A percentile compares a stretch with the other conserved stretches of the same genome.
Evolutionary conservation across 768 basidiomycete species (phyloP).

Genomic region (Leccinum longicurvipes): DNA sequence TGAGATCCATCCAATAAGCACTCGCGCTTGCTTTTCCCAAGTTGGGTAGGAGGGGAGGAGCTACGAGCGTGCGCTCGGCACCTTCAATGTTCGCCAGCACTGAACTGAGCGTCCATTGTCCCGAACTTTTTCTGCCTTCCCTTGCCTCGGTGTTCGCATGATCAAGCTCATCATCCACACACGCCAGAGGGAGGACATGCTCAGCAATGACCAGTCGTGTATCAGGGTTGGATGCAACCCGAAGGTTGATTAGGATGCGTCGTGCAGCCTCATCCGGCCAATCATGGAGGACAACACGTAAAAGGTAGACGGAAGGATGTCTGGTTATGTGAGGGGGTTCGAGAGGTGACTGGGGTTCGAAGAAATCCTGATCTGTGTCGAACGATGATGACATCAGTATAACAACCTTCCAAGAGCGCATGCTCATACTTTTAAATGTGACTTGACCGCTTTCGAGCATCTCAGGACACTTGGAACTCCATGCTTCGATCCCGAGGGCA

Average conservation of each 20-base stretch:
- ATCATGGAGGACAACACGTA: conserved; percentile 73
- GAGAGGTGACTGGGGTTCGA: conserved; percentile 50
- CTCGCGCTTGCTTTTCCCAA: conserved; percentile 65
- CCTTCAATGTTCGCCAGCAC: conserved; percentile 46
- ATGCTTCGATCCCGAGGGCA: conserved; percentile 52
- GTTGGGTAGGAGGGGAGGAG: conserved; percentile 66
- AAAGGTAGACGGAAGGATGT: conserved; percentile 60
- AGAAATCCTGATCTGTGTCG: conserved; percentile 67
- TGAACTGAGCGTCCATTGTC: conserved; percentile 27
- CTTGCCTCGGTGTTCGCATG: conserved; percentile 5
- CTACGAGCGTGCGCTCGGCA: conserved; percentile 50
- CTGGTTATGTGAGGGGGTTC: conserved; percentile 30
- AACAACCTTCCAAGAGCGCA: not conserved
- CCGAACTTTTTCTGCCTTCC: not conserved
- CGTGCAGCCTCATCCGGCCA: conserved; percentile 64
- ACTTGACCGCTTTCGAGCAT: conserved; percentile 53
- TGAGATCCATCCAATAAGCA: conserved; percentile 69
- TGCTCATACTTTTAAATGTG: conserved; percentile 44
- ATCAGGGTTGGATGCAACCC: conserved; percentile 33
- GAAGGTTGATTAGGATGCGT: conserved; percentile 44
- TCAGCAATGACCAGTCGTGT: conserved; percentile 72
- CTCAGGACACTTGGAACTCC: conserved; percentile 57
- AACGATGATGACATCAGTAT: not conserved
- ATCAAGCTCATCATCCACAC: conserved; percentile 43
- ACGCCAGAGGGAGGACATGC: conserved; percentile 66